Percentiles rank a stretch among this genome's conserved stretches.
phyloP scores from a whole-genome alignment of 345 rosid genomes.

The Brassica nigra region DNA sequence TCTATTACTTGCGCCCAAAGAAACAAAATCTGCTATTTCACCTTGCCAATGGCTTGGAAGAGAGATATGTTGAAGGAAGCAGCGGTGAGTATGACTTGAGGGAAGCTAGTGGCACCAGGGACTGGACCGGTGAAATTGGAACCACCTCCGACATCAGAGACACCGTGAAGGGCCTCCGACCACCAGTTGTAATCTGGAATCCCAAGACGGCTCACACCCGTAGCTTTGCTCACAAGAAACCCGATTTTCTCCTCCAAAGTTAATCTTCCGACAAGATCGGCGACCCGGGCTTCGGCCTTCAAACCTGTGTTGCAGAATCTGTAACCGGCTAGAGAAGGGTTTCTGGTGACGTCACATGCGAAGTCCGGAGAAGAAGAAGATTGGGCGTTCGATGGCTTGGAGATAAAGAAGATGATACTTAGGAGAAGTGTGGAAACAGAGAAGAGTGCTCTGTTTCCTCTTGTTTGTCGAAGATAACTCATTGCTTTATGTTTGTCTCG shows the following conservation, averaged over 20 bases:
- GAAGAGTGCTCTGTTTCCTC: conserved; percentile 19
- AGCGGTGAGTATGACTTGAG: neutral
- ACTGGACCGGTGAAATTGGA: neutral
- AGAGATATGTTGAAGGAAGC: neutral
- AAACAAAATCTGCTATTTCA: neutral
- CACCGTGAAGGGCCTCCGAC: neutral
- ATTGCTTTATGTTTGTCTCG: neutral
- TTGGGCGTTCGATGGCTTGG: conserved; percentile 32
- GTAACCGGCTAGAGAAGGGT: conserved; percentile 45
- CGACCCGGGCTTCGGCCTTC: neutral
- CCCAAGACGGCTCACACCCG: neutral
- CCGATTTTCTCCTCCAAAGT: conserved; percentile 9
- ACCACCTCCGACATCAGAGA: neutral
- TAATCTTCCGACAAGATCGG: conserved; percentile 24
- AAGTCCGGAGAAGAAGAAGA: conserved; percentile 50
- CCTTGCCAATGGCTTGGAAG: conserved; percentile 1
- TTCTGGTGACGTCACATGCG: conserved; percentile 60
- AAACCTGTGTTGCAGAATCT: conserved; percentile 36
- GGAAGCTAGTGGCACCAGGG: neutral
- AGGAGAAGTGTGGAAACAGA: conserved; percentile 46
- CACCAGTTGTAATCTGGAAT: neutral
- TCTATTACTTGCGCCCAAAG: neutral
- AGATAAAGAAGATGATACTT: conserved; percentile 19
- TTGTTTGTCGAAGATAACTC: neutral
- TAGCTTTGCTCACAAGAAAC: neutral